Evolutionary conservation across 2,329 filamentous ascomycete genomes (phyloP).

Genomic region (Incumbomyces delicatus): DNA sequence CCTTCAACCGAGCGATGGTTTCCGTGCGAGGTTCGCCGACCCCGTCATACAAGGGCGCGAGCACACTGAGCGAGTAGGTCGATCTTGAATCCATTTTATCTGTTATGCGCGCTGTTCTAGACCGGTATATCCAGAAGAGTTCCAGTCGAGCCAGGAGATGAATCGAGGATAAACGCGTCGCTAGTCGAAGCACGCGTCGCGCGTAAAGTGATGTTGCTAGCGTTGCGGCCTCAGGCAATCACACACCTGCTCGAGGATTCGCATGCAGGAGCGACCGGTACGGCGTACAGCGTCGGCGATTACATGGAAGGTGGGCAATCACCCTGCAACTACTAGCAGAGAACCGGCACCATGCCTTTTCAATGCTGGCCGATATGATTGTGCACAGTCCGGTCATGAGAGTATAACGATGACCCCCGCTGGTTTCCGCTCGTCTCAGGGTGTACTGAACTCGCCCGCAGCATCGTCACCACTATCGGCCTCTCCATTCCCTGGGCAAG

Average conservation of each 20-base stretch:
- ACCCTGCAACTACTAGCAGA: too few relatives aligned
- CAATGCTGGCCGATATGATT: too few relatives aligned
- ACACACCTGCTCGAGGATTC: neutral
- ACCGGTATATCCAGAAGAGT: too few relatives aligned
- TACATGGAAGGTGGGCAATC: neutral
- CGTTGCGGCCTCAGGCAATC: neutral
- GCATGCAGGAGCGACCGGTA: neutral
- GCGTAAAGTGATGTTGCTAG: slow-evolving; percentile 15
- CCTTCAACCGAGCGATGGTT: slow-evolving; percentile 69
- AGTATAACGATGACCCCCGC: neutral
- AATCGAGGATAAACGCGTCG: slow-evolving; percentile 6
- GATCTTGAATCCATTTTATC: slow-evolving; percentile 72
- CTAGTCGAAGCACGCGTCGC: slow-evolving; percentile 1
- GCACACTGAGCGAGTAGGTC: slow-evolving; percentile 75
- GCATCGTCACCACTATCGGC: slow-evolving; percentile 4
- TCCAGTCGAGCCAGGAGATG: neutral
- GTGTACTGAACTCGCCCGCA: neutral
- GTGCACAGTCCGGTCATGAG: too few relatives aligned
- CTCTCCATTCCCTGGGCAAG: slow-evolving; percentile 16
- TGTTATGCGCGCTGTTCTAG: neutral
- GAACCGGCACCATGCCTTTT: too few relatives aligned
- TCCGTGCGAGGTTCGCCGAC: slow-evolving; percentile 60
- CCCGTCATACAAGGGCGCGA: slow-evolving; percentile 56
- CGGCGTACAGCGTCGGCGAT: too few relatives aligned
- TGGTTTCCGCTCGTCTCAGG: neutral